A percentile compares a stretch with the other conserved stretches of the same genome.
Conservation (phyloP, 2,329 filamentous ascomycete species). For the Calonectria montana region DNA sequence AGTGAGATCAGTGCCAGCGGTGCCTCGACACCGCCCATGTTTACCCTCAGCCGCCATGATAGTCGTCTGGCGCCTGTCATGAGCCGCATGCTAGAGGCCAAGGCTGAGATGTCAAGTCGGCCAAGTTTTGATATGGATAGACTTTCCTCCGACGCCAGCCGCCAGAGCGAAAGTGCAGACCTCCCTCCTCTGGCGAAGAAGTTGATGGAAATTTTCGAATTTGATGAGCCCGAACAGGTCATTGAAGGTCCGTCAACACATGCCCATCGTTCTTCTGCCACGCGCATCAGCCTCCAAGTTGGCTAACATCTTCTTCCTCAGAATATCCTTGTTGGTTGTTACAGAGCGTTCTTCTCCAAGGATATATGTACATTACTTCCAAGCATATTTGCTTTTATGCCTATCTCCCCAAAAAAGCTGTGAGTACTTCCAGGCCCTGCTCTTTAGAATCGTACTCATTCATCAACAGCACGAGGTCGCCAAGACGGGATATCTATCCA, state of each 20-base stretch:
- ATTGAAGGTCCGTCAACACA: constrained; percentile 71
- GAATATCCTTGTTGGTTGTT: constrained; percentile 96
- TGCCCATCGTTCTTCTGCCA: neutral
- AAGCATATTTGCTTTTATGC: constrained; percentile 97
- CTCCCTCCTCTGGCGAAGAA: constrained; percentile 74
- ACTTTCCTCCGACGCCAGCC: constrained; percentile 53
- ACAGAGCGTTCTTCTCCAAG: constrained; percentile 91
- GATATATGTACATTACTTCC: constrained; percentile 94
- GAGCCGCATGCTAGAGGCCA: constrained; percentile 81
- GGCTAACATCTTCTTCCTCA: constrained; percentile 43
- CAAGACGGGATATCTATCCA: constrained; percentile 90
- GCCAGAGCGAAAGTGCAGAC: constrained; percentile 49
- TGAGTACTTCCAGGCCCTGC: constrained; percentile 54
- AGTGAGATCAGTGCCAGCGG: constrained; percentile 41
- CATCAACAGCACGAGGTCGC: constrained; percentile 71
- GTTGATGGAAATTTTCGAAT: constrained; percentile 87
- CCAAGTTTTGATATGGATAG: constrained; percentile 68
- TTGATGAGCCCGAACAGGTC: constrained; percentile 84
- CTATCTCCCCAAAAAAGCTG: constrained; percentile 92
- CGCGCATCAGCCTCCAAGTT: constrained; percentile 14
- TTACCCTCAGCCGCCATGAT: constrained; percentile 36
- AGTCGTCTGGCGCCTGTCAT: constrained; percentile 75
- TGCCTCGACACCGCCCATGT: constrained; percentile 39
- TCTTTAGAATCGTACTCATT: constrained; percentile 26
- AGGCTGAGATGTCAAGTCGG: constrained; percentile 70